Conservation (phyloP, 495 filamentous ascomycete species). For the Aspergillus carlsbadensis region DNA sequence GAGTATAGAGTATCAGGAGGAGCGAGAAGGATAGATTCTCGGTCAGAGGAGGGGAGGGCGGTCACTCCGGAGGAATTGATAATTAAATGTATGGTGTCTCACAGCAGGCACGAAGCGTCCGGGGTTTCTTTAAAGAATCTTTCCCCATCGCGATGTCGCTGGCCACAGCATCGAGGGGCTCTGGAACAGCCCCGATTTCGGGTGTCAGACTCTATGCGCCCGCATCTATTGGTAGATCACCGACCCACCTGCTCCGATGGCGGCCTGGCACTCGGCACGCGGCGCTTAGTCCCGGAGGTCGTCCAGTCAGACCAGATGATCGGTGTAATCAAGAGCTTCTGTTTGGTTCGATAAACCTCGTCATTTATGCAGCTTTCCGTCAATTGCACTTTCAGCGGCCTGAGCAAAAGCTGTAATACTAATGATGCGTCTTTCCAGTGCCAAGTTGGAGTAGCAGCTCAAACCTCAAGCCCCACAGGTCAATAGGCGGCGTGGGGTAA, state of each 20-base stretch:
- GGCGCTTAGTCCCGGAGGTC: conserved; percentile 17
- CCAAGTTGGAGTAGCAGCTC: no score
- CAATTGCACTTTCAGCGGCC: no score
- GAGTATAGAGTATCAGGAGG: background rate
- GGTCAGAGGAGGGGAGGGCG: conserved; percentile 6
- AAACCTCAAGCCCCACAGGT: no score
- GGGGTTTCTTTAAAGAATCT: conserved; percentile 33
- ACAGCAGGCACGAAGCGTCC: conserved; percentile 15
- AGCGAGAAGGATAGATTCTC: background rate
- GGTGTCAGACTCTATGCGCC: conserved; percentile 37
- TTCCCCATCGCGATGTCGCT: conserved; percentile 43
- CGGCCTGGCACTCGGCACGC: background rate
- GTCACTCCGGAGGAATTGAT: background rate
- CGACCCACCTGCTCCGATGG: conserved; percentile 1
- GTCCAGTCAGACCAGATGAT: background rate
- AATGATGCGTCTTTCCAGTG: no score
- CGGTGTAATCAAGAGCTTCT: conserved; percentile 2
- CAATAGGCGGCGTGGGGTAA: no score
- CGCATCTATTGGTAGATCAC: conserved; percentile 27
- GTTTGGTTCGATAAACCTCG: conserved; percentile 4
- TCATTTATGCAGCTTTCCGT: background rate
- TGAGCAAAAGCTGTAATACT: no score
- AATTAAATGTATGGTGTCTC: background rate
- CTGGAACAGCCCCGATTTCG: conserved; percentile 33
- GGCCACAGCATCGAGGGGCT: conserved; percentile 35